These are phyloP conservation scores for Trebouxiophyceae sp. DNA, from an alignment of 163 green algal species.

Conservation along the genomic window DNA sequence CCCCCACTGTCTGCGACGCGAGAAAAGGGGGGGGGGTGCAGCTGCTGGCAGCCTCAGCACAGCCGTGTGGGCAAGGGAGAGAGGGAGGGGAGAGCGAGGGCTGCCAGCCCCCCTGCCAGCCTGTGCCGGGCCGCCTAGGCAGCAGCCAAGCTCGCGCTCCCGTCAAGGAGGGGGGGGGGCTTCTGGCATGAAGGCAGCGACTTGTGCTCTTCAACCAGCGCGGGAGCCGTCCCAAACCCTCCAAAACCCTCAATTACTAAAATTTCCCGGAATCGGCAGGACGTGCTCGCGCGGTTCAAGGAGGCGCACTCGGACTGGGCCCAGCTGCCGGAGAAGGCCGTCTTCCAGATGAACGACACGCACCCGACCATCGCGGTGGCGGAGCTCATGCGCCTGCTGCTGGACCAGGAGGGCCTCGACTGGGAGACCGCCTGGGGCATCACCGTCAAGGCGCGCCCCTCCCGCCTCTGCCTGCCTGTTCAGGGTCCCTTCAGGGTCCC, in stretches of 20 bases:
- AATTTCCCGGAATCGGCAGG: too few species aligned
- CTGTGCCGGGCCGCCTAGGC: neutral
- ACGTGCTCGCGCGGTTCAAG: slow-evolving; percentile 71
- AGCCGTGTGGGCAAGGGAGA: too few species aligned
- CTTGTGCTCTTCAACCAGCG: too few species aligned
- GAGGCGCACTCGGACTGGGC: slow-evolving; percentile 35
- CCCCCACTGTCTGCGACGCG: neutral
- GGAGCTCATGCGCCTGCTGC: slow-evolving; percentile 97
- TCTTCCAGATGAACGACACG: slow-evolving; percentile 98
- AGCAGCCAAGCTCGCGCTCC: too few species aligned
- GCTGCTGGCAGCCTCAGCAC: neutral
- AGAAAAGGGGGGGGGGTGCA: neutral
- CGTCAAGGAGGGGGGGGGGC: too few species aligned
- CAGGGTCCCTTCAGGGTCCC: too few species aligned
- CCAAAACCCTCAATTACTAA: too few species aligned
- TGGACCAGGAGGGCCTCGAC: slow-evolving; percentile 87
- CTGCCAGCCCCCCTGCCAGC: too few species aligned
- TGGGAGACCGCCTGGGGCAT: slow-evolving; percentile 88
- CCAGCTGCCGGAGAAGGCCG: slow-evolving; percentile 44
- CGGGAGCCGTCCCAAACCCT: too few species aligned
- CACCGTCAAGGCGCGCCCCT: slow-evolving; percentile 50
- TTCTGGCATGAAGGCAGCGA: too few species aligned
- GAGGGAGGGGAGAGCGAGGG: too few species aligned
- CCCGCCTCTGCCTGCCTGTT: too few species aligned
- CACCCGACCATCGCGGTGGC: slow-evolving; percentile 94